Evolutionary conservation across 2,329 filamentous ascomycete species (phyloP), one percentile per base, ranked within the genome.

Genomic region (Teratosphaeriaceae sp.): DNA sequence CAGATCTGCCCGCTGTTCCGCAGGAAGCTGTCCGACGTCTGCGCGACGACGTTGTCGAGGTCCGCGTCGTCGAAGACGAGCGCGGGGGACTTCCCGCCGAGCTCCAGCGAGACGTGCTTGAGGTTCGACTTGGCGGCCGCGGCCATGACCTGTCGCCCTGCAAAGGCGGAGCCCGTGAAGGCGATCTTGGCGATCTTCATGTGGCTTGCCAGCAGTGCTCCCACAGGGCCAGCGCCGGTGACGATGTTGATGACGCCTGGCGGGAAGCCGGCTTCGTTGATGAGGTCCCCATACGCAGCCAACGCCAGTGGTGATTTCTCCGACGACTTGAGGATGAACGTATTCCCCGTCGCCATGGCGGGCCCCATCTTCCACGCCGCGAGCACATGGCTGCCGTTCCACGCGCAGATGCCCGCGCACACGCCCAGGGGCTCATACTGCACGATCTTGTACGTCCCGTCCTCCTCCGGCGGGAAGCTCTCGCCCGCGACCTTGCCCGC

Each of bases 341-440:
- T 86, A 66, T 94, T 94, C 16, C 87, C 87, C 1, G 87, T 87
- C 3, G 87, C 86, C 12, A 94, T 74, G 55, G 87, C 92, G 0
- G 88, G 85, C 0, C 84, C 86, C 1, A 85, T 88, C 65, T 94
- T 94, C 87, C 87, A 94, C 1, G 94, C 72, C 7, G 87, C 87
- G 65, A 94, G 94, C 64, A 94, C 87, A 51, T 94, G 85, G 11
- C 88, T 88, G 61, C 94, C 94, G 66, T 94, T 94, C 87, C 87
- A 94, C 12, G 88, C 88, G 43, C 87, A 88, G 52, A 94, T 94
- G 44, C 85, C 88, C 12, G 78, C 88, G 62, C 87, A 94, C 12
- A 92, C 86, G 20, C 88, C 88, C 15, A 94, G 70, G 4, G 88
- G 76, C 54, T 86, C 84, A 62, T 92, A n/a, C n/a, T n/a, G n/a